Evolutionary conservation across 1,284 basidiomycete species (phyloP), one percentile per base, ranked within the genome.

Genomic region (Fistulinella cinereoalba): DNA sequence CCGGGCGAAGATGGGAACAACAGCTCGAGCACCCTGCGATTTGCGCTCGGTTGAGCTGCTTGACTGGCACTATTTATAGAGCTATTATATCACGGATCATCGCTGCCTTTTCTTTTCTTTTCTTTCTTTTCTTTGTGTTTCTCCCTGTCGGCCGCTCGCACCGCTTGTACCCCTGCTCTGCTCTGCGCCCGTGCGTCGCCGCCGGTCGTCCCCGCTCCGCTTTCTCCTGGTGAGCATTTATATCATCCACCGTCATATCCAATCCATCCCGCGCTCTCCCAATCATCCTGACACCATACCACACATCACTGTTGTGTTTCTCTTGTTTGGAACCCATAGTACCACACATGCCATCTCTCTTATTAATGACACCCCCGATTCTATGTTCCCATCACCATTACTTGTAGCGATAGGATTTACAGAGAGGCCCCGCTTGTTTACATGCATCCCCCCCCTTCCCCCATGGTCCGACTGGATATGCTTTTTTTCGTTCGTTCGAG

Each of bases 11-110:
- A 67, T 15, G 53, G 46, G 13, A 59, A 43, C 39, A 55, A 37
- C 22, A 63, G 54, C 37, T 63, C 62, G 38, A 63, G 61, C 39
- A 63, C 64, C 16, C 38, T 63, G 36, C 45, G 64, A 22, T 63
- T 67, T 29, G 61, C 61, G 12, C 40, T 63, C 38, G 61, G 61
- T 22, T 63, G 41, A 64, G 13, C n/a, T 31, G 37, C 29, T 24
- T 25, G 29, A 25, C 19, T 21, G 12, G 41, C 32, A 42, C 21
- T 61, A 61, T 61, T 64, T 61, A 61, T 64, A 51, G 49, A 45
- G 49, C 41, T 61, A 57, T 54, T 61, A 53, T 56, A 45, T 50
- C 45, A 46, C 36, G 36, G 47, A 48, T 49, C 41, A n/a, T 29
- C 43, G n/a, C 23, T 32, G 28, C 11, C 27, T 33, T 29, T 28